Evolutionary conservation across 208 protist species (phyloP).

Genomic region (Acanthamoeba quina): DNA sequence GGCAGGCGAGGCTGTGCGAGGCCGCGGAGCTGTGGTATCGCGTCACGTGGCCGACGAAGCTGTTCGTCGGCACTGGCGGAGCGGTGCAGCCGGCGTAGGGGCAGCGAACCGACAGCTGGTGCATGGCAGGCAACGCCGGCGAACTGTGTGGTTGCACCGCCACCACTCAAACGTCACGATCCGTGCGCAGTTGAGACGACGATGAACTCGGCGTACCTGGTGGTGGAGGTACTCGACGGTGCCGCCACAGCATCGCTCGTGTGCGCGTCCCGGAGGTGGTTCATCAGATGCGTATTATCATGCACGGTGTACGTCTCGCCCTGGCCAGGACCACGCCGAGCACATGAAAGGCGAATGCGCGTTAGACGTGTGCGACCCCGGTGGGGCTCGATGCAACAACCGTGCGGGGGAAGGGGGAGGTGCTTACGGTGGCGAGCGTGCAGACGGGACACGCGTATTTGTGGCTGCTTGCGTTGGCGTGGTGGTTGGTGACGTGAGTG

Average conservation of each 20-base stretch:
- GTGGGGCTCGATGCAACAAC: too few relatives aligned
- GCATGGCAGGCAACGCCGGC: not conserved
- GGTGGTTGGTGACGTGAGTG: not conserved
- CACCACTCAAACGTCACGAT: too few relatives aligned
- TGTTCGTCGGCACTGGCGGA: not conserved
- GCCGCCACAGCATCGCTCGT: not conserved
- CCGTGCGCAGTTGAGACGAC: too few relatives aligned
- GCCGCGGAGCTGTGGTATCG: not conserved
- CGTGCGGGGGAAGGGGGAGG: too few relatives aligned
- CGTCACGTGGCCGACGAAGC: not conserved
- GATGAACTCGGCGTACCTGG: not conserved
- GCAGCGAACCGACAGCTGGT: not conserved
- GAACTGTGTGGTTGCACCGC: not conserved
- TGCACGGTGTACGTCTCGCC: not conserved
- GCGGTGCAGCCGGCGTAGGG: not conserved
- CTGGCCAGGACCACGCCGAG: not conserved
- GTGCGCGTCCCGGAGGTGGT: not conserved
- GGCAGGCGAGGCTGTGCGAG: not conserved
- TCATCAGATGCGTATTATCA: not conserved
- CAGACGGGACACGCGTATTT: conserved; percentile 12
- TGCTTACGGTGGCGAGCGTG: not conserved
- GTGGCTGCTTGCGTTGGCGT: not conserved
- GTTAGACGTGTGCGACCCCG: not conserved
- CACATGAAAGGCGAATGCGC: not conserved
- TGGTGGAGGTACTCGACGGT: not conserved